A percentile compares a stretch with the other conserved stretches of the same genome.
These are phyloP conservation scores for Eurotiales sp. DNA, from an alignment of 2,329 filamentous ascomycete species.

Conservation along the genomic window DNA sequence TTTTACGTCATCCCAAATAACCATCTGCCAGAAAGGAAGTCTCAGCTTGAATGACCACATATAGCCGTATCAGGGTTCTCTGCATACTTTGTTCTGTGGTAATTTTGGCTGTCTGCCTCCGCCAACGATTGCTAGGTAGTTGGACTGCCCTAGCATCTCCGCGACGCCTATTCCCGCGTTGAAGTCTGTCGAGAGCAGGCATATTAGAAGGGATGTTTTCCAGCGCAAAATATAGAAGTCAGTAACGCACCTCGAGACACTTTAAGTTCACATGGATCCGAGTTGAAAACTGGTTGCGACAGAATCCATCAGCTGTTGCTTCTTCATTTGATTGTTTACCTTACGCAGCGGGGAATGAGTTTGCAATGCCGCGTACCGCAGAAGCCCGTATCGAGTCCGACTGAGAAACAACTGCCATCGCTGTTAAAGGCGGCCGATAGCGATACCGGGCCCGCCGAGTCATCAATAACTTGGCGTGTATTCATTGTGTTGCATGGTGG, in stretches of 20 bases:
- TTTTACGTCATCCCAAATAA: slow-evolving; percentile 88
- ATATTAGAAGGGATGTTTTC: not conserved
- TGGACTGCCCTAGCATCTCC: slow-evolving; percentile 81
- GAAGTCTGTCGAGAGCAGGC: slow-evolving; percentile 53
- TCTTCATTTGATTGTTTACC: slow-evolving; percentile 8
- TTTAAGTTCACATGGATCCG: slow-evolving; percentile 67
- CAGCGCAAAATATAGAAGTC: not conserved
- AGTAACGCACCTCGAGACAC: slow-evolving; percentile 53
- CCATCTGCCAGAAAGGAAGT: slow-evolving; percentile 43
- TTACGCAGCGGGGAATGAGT: slow-evolving; percentile 5
- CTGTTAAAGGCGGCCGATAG: slow-evolving; percentile 83
- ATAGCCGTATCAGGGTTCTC: slow-evolving; percentile 17
- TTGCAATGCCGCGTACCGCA: slow-evolving; percentile 57
- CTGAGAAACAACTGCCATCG: slow-evolving; percentile 79
- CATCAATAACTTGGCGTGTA: slow-evolving; percentile 79
- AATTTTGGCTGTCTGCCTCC: slow-evolving; percentile 83
- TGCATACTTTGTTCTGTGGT: slow-evolving; percentile 71
- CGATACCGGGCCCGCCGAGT: slow-evolving; percentile 67
- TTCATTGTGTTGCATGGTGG: slow-evolving; percentile 62
- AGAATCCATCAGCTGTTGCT: slow-evolving; percentile 16
- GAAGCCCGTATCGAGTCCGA: slow-evolving; percentile 82
- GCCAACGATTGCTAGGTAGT: slow-evolving; percentile 85
- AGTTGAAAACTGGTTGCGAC: slow-evolving; percentile 60
- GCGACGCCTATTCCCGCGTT: slow-evolving; percentile 77
- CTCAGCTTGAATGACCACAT: not conserved